Conservation (phyloP, 441 rosid genomes). For the Erodium moschatum region DNA sequence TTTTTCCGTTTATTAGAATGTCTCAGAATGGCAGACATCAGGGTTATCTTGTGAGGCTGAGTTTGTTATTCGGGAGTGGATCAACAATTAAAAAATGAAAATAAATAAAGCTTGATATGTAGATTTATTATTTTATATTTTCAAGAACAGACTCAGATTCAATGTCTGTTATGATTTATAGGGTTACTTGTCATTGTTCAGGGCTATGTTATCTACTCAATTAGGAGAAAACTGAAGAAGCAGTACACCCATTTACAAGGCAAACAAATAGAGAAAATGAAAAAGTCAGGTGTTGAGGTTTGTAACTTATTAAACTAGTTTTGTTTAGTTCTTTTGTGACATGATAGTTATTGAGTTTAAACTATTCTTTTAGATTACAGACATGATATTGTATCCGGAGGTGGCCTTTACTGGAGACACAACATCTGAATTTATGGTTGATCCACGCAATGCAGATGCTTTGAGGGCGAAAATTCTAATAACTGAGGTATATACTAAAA, state of each 20-base stretch:
- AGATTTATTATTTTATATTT: neutral
- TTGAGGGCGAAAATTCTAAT: slow-evolving; percentile 85
- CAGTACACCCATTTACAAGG: slow-evolving; percentile 81
- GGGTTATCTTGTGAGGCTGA: neutral
- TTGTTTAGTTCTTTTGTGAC: neutral
- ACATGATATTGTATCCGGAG: slow-evolving; percentile 69
- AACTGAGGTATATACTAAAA: slow-evolving; percentile 53
- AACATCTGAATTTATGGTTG: slow-evolving; percentile 82
- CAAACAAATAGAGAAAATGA: slow-evolving; percentile 77
- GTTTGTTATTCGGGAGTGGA: neutral
- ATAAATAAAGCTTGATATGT: neutral
- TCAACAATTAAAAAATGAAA: neutral
- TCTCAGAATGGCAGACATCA: neutral
- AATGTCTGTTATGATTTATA: slow-evolving; percentile 9
- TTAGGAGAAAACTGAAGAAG: slow-evolving; percentile 81
- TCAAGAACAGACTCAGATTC: neutral
- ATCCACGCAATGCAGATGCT: slow-evolving; percentile 89
- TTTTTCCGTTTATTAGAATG: neutral
- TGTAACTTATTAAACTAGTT: slow-evolving; percentile 19
- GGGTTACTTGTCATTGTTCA: slow-evolving; percentile 24
- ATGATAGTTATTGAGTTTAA: slow-evolving; percentile 13
- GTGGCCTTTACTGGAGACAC: slow-evolving; percentile 94
- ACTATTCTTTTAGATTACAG: slow-evolving; percentile 53
- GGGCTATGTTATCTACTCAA: slow-evolving; percentile 84
- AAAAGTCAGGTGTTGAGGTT: slow-evolving; percentile 79